phyloP scores from a whole-genome alignment of 495 filamentous ascomycete species.

The Apodospora peruviana region DNA sequence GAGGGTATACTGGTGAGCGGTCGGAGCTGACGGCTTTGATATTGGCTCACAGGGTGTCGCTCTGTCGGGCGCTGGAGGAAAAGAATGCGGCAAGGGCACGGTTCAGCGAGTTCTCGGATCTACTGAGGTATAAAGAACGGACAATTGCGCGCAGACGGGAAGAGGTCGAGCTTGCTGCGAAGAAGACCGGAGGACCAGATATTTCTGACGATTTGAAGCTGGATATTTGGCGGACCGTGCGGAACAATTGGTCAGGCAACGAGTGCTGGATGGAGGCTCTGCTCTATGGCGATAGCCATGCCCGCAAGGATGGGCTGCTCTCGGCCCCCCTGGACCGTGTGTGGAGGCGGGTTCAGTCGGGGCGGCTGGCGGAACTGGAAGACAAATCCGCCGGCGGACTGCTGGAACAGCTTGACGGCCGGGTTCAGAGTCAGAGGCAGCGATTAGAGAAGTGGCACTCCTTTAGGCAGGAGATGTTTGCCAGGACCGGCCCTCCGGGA shows the following conservation, averaged over 20 bases:
- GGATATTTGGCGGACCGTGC: slow-evolving; percentile 46
- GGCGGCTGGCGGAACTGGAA: slow-evolving; percentile 46
- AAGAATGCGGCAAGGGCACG: slow-evolving; percentile 50
- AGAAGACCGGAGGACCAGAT: slow-evolving; percentile 4
- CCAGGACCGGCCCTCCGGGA: slow-evolving; percentile 18
- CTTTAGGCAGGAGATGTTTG: slow-evolving; percentile 51
- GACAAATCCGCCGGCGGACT: slow-evolving; percentile 40
- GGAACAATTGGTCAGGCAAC: slow-evolving; percentile 70
- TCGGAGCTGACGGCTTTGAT: slow-evolving; percentile 59
- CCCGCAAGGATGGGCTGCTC: slow-evolving; percentile 56
- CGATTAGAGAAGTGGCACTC: slow-evolving; percentile 67
- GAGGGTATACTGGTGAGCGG: slow-evolving; percentile 55
- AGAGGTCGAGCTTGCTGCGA: slow-evolving; percentile 22
- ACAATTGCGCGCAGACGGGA: slow-evolving; percentile 37
- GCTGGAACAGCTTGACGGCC: slow-evolving; percentile 56
- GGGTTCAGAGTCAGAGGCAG: slow-evolving; percentile 55
- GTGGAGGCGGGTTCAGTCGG: slow-evolving; percentile 56
- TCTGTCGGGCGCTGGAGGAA: slow-evolving; percentile 45
- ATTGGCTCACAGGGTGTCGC: slow-evolving; percentile 63
- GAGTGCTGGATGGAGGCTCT: slow-evolving; percentile 62
- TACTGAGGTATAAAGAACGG: slow-evolving; percentile 48
- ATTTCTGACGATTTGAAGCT: slow-evolving; percentile 34
- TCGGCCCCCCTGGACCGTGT: slow-evolving; percentile 58
- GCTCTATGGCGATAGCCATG: slow-evolving; percentile 56
- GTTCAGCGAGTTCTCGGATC: slow-evolving; percentile 52